These are phyloP conservation scores for Fusarium lateritium DNA, from an alignment of 2,329 filamentous ascomycete species.

Conservation along the genomic window DNA sequence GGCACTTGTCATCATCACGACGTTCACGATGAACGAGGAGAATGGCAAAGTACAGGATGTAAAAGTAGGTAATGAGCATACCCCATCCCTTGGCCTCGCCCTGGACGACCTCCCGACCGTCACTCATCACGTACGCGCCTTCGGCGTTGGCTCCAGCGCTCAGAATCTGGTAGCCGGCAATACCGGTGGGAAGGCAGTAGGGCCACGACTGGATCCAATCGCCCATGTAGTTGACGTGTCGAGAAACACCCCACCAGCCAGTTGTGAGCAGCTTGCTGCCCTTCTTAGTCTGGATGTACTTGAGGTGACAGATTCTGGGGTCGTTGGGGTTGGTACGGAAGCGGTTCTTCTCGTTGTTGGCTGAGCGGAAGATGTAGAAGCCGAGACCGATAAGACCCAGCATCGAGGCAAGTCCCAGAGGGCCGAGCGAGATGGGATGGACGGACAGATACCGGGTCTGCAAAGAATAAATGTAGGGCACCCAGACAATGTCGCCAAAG, in stretches of 20 bases:
- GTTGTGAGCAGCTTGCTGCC: constrained; percentile 86
- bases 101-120: constrained; percentile 76
- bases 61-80: constrained; percentile 94
- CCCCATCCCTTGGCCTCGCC: constrained; percentile 85
- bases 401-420: constrained; percentile 74
- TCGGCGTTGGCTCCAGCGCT: constrained; percentile 65
- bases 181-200: constrained; percentile 87
- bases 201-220: constrained; percentile 97
- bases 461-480: constrained; percentile 89
- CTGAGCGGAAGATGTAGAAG: constrained; percentile 94
- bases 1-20: constrained; percentile 92
- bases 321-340: constrained; percentile 92
- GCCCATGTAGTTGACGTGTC: constrained; percentile 96
- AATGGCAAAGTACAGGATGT: constrained; percentile 90
- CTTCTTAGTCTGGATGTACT: constrained; percentile 86
- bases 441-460: constrained; percentile 88
- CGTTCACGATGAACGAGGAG: constrained; percentile 88
- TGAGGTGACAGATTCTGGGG: constrained; percentile 82
- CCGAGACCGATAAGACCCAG: constrained; percentile 77
- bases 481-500: constrained; percentile 93
- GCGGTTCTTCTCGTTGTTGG: constrained; percentile 94
- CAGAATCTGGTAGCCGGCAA: constrained; percentile 85
- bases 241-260: constrained; percentile 93
- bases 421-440: constrained; percentile 85
- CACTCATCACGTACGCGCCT: constrained; percentile 69